phyloP scores from a whole-genome alignment of 495 filamentous ascomycete species.

The Copromyces sp. region DNA sequence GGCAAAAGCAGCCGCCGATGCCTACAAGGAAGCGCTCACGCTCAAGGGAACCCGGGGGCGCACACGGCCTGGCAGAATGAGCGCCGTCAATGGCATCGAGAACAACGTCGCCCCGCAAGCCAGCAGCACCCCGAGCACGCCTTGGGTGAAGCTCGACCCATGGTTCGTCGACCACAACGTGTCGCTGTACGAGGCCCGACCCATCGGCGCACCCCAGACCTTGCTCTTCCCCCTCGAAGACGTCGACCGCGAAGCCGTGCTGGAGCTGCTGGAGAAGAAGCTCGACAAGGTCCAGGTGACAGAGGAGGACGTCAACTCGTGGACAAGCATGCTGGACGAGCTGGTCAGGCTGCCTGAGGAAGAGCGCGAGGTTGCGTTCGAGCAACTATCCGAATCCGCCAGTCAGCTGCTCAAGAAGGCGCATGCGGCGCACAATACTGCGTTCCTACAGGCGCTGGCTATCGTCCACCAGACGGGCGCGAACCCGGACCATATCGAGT shows the following conservation, averaged over 20 bases:
- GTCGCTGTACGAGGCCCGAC: constrained; percentile 17
- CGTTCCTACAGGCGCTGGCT: constrained; percentile 10
- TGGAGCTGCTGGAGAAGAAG: constrained; percentile 1
- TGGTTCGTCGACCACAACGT: constrained; percentile 30
- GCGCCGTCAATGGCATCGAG: background rate
- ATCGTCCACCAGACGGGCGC: constrained; percentile 2
- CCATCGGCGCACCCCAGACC: constrained; percentile 6
- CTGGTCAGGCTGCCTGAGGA: background rate
- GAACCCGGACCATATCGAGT: constrained; percentile 8
- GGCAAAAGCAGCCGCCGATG: background rate
- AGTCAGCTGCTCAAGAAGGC: background rate
- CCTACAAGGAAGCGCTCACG: background rate
- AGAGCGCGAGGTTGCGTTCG: background rate
- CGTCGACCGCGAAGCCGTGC: constrained; percentile 5
- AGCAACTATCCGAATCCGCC: background rate
- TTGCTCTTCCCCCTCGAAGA: constrained; percentile 7
- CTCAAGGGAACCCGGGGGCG: background rate
- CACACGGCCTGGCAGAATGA: background rate
- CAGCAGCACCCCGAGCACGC: background rate
- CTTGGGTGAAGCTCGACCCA: constrained; percentile 31
- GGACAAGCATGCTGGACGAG: constrained; percentile 2
- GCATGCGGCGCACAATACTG: constrained; percentile 2
- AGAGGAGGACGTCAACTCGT: constrained; percentile 7
- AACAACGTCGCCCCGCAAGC: background rate
- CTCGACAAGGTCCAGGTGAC: constrained; percentile 7